Evolutionary conservation across 768 basidiomycete species (phyloP), one percentile per base, ranked within the genome.

Genomic region (Tephrocybe sp.): DNA sequence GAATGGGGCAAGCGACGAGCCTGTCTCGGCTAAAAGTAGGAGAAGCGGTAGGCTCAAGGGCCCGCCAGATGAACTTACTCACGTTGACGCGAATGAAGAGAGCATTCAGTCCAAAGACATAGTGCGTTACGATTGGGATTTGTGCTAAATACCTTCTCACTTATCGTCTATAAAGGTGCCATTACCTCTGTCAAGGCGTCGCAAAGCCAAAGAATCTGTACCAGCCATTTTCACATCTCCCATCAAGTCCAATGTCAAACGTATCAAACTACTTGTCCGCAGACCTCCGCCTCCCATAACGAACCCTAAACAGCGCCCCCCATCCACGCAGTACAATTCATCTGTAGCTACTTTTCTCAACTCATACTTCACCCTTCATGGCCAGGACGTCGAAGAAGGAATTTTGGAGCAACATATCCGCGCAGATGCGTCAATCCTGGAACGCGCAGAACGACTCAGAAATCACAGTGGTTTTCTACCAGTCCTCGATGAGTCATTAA

Each of bases 211-310:
- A 4, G 32, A n/a, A 25, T 3, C 25, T 33, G 48, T 10, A 28
- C 54, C 37, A 21, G 15, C 48, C 18, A 50, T 59, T 24, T 54
- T 52, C 42, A 24, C 60, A 28, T 48, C 60, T 14, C 62, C 59
- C 40, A 50, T 17, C 20, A 67, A 57, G 52, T 65, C 66, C n/a
- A 69, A 70, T 25, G 75, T 90, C 51, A 84, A 79, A 62, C 82
- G 89, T 46, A 74, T 90, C 42, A 81, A 77, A 58, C 73, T 88
- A 50, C 77, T 89, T 41, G 85, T 92, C 12, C 79, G 85, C 33
- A 72, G 72, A 11, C 89, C 88, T 6, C 76, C 78, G 1, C 82
- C 81, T 2, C 62, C 70, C 1, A 71, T 83, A 37, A 81, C 90
- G 11, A 79, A 86, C 64, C 92, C 88, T 0, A 64, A 63, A 11